phyloP scores from a whole-genome alignment of 768 basidiomycete species.

The Suillus bovinus region DNA sequence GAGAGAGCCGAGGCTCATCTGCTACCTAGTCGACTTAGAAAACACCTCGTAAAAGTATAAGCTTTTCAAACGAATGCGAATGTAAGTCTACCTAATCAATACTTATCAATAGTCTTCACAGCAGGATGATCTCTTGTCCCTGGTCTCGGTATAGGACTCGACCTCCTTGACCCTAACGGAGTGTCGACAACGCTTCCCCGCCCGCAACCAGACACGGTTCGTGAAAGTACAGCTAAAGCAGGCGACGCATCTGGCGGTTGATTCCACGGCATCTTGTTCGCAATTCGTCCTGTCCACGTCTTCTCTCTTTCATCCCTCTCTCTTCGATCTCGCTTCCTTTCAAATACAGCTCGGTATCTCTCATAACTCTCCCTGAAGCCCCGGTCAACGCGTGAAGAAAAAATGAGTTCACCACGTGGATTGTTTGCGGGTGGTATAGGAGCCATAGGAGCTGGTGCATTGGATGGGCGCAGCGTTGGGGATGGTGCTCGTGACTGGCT shows the following conservation, averaged over 20 bases:
- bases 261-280: slow-evolving; percentile 31
- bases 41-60: neutral
- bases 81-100: neutral
- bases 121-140: slow-evolving; percentile 27
- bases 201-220: slow-evolving; percentile 27
- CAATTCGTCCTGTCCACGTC: slow-evolving; percentile 33
- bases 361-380: slow-evolving; percentile 90
- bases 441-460: slow-evolving; percentile 45
- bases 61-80: neutral
- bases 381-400: slow-evolving; percentile 84
- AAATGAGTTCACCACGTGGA: slow-evolving; percentile 95
- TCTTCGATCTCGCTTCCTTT: slow-evolving; percentile 69
- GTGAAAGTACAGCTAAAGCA: slow-evolving; percentile 20
- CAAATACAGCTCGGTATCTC: slow-evolving; percentile 85
- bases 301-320: slow-evolving; percentile 40
- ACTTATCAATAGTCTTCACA: slow-evolving; percentile 19
- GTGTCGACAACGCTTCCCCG: slow-evolving; percentile 28
- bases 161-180: slow-evolving; percentile 32
- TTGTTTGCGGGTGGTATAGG: slow-evolving; percentile 89
- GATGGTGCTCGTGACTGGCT: slow-evolving; percentile 23
- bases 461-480: slow-evolving; percentile 35
- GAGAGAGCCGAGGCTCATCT: neutral
- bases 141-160: slow-evolving; percentile 34
- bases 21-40: neutral
- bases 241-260: slow-evolving; percentile 9